These are phyloP conservation scores for Mycena alexandri DNA, from an alignment of 768 basidiomycete genomes.

Conservation along the genomic window DNA sequence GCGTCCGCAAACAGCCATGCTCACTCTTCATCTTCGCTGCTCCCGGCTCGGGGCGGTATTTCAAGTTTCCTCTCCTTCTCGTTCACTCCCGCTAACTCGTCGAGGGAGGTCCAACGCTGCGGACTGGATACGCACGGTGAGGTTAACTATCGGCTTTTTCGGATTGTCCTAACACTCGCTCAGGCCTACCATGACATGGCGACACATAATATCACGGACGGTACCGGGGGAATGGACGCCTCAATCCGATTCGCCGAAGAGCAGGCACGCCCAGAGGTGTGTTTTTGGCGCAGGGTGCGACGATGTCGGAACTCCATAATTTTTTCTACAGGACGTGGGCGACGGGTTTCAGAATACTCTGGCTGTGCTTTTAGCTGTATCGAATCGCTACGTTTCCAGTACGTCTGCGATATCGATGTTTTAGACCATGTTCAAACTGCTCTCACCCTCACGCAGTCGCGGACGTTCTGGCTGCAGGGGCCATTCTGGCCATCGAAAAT, in stretches of 20 bases:
- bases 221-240: constrained; percentile 41
- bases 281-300: neutral
- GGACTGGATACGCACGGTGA: constrained; percentile 23
- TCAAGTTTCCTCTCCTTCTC: too few relatives aligned
- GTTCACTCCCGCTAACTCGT: too few relatives aligned
- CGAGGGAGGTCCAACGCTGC: neutral
- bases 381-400: neutral
- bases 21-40: too few relatives aligned
- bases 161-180: neutral
- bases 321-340: neutral
- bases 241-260: constrained; percentile 2
- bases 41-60: too few relatives aligned
- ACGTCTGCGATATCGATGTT: neutral
- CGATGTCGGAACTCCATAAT: neutral
- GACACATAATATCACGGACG: constrained; percentile 41
- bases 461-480: neutral
- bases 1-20: too few relatives aligned
- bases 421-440: neutral
- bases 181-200: constrained; percentile 45
- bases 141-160: neutral
- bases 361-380: neutral
- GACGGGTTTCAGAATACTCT: neutral
- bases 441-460: neutral
- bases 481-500: neutral
- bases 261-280: constrained; percentile 1